A percentile compares a stretch with the other conserved stretches of the same genome.
Evolutionary conservation across 352 stramenopile genomes (phyloP).

Genomic region (Globisporangium emineosum): DNA sequence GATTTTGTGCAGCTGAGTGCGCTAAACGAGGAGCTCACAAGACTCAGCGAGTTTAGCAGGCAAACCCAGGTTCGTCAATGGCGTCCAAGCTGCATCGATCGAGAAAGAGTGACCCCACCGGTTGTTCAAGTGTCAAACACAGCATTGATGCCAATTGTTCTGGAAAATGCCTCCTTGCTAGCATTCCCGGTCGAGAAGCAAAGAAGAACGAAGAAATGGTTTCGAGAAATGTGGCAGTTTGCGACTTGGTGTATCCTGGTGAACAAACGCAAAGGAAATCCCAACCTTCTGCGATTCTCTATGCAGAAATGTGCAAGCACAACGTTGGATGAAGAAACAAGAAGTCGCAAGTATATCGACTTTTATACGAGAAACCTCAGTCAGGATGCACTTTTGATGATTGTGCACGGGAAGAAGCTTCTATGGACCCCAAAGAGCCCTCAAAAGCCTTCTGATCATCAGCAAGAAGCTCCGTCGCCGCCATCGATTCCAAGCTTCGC

Average conservation of each 20-base stretch:
- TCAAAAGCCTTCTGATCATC: constrained; percentile 8
- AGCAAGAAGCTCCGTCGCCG: constrained; percentile 5
- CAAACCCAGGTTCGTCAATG: constrained; percentile 29
- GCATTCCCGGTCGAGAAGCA: constrained; percentile 27
- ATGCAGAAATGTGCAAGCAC: neutral
- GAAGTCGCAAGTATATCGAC: constrained; percentile 34
- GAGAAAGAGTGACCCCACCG: constrained; percentile 31
- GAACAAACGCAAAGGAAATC: constrained; percentile 21
- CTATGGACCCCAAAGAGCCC: constrained; percentile 21
- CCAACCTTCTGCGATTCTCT: constrained; percentile 11
- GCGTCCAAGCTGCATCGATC: constrained; percentile 54
- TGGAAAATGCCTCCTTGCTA: constrained; percentile 13
- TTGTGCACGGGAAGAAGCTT: constrained; percentile 36
- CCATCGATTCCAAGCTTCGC: constrained; percentile 24
- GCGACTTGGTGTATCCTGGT: constrained; percentile 48
- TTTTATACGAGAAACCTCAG: constrained; percentile 59
- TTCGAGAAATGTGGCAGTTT: constrained; percentile 71
- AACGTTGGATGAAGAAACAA: constrained; percentile 9
- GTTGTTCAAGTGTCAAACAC: constrained; percentile 27
- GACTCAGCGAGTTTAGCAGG: constrained; percentile 33
- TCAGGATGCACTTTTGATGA: constrained; percentile 35
- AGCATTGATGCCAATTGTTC: constrained; percentile 35
- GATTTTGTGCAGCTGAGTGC: constrained; percentile 56
- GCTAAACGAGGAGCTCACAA: constrained; percentile 42
- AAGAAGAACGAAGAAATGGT: constrained; percentile 37